Conservation (phyloP, 2,329 filamentous ascomycete genomes). For the Coniochaeta pulveracea region DNA sequence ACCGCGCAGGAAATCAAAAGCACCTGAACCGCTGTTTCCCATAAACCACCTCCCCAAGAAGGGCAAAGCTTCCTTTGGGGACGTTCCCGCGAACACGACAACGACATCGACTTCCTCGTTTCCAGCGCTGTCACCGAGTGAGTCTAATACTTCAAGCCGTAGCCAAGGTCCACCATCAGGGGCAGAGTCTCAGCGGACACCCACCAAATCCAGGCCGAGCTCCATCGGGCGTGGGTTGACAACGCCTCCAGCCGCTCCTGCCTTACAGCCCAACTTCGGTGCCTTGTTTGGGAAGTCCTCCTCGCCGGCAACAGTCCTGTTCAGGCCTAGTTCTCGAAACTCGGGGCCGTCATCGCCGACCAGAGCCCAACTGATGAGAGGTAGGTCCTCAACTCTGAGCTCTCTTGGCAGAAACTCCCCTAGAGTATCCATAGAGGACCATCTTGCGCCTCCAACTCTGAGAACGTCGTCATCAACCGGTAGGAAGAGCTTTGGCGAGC, state of each 20-base stretch:
- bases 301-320: conserved; percentile 38
- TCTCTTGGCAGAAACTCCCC: conserved; percentile 51
- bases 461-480: conserved; percentile 82
- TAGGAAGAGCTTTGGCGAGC: conserved; percentile 83
- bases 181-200: conserved; percentile 15
- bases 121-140: conserved; percentile 21
- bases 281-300: conserved; percentile 2
- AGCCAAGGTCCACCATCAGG: conserved; percentile 7
- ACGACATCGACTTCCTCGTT: conserved; percentile 35
- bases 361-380: conserved; percentile 50
- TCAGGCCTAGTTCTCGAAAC: conserved; percentile 34
- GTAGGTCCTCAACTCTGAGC: conserved; percentile 81
- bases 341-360: conserved; percentile 59
- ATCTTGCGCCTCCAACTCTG: conserved; percentile 53
- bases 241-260: conserved; percentile 23
- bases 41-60: conserved; percentile 38
- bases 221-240: conserved; percentile 15
- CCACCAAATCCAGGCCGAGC: conserved; percentile 17
- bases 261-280: conserved; percentile 15
- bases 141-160: conserved; percentile 6
- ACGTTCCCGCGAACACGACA: too few relatives aligned
- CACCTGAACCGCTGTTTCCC: conserved; percentile 70
- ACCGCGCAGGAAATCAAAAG: conserved; percentile 63
- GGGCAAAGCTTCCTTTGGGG: conserved; percentile 18
- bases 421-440: conserved; percentile 54